Conservation (phyloP, 2,329 filamentous ascomycete genomes). For the Mariannaea sp. region DNA sequence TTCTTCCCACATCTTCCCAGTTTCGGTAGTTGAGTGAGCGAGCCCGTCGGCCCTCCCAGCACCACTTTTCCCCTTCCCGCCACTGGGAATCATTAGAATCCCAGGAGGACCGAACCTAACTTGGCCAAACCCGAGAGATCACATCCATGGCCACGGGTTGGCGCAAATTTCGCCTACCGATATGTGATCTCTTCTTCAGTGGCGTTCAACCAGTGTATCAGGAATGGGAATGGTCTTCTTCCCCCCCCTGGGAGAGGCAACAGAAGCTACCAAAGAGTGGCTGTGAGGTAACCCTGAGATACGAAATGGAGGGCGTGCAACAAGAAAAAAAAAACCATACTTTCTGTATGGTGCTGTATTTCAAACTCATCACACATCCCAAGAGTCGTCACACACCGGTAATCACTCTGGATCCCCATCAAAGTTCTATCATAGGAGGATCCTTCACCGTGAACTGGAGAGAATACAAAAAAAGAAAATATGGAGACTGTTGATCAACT, state of each 20-base stretch:
- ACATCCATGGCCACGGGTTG: constrained; percentile 4
- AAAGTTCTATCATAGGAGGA: too few species aligned
- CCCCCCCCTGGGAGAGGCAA: not conserved
- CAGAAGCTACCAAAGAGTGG: too few species aligned
- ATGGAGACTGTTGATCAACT: not conserved
- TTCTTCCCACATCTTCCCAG: constrained; percentile 10
- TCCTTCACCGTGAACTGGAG: too few species aligned
- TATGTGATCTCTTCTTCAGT: constrained; percentile 14
- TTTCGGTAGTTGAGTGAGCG: constrained; percentile 31
- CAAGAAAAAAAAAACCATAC: constrained; percentile 6
- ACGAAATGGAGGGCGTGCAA: constrained; percentile 1
- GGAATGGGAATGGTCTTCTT: constrained; percentile 6
- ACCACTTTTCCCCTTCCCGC: constrained; percentile 8
- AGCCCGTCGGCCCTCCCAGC: constrained; percentile 15
- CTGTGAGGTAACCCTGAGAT: too few species aligned
- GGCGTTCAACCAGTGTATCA: constrained; percentile 14
- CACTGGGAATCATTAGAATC: not conserved
- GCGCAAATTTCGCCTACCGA: constrained; percentile 10
- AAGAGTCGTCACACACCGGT: not conserved
- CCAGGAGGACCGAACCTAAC: too few species aligned
- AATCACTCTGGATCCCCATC: not conserved
- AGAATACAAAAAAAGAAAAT: too few species aligned
- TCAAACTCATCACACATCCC: not conserved
- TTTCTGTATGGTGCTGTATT: too few species aligned
- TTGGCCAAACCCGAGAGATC: constrained; percentile 25